phyloP scores from a whole-genome alignment of 129 eudicot species.

The Centaurea solstitialis region DNA sequence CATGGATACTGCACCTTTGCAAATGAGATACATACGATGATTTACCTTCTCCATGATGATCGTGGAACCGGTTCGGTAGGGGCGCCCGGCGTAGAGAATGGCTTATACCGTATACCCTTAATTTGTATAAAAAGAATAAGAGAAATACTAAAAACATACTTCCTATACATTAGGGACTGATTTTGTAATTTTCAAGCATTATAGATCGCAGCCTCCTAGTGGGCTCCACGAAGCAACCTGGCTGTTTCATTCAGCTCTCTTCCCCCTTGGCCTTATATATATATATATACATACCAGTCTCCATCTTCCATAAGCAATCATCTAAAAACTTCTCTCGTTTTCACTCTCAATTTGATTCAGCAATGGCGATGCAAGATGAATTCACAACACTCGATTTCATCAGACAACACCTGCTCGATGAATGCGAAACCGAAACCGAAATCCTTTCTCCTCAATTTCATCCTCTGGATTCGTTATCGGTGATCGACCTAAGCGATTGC shows the following conservation, averaged over 20 bases:
- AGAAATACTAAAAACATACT: neutral
- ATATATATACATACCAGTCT: neutral
- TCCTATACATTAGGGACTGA: neutral
- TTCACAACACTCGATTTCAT: constrained; percentile 44
- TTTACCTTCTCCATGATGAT: too few relatives aligned
- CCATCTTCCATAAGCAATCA: constrained; percentile 1
- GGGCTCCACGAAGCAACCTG: neutral
- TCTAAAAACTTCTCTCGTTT: neutral
- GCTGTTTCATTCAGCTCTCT: neutral
- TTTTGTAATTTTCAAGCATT: neutral
- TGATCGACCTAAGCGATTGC: constrained; percentile 16
- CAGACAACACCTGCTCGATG: constrained; percentile 44
- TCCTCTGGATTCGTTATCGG: neutral
- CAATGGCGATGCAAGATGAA: constrained; percentile 29
- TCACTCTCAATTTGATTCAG: neutral
- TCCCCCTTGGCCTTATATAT: neutral
- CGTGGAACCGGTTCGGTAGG: too few relatives aligned
- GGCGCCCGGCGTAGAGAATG: too few relatives aligned
- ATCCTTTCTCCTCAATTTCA: neutral
- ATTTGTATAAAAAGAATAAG: neutral
- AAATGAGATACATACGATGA: too few relatives aligned
- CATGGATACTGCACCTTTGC: too few relatives aligned
- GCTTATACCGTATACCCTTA: too few relatives aligned
- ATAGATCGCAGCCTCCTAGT: neutral
- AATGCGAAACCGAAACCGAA: constrained; percentile 22